Percentiles rank a stretch among this genome's conserved stretches.
Evolutionary conservation across 108 stramenopile genomes (phyloP).

Genomic region (Parietichytrium sp.): DNA sequence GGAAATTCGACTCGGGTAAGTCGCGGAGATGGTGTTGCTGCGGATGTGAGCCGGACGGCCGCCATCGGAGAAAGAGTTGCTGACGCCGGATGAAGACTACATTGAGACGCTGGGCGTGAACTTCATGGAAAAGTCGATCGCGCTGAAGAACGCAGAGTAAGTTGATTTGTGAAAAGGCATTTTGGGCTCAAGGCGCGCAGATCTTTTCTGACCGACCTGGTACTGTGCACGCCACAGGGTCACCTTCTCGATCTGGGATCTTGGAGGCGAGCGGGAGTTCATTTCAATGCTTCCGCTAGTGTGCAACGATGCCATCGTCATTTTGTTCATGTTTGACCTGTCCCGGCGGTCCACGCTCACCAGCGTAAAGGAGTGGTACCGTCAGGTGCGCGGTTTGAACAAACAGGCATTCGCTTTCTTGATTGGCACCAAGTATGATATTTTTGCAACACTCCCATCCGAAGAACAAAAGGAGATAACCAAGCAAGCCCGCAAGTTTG

Average conservation of each 20-base stretch:
- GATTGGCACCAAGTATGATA: conserved; percentile 68
- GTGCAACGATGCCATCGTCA: conserved; percentile 63
- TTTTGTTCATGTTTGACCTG: conserved; percentile 68
- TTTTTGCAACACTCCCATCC: conserved; percentile 57
- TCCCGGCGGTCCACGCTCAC: conserved; percentile 38
- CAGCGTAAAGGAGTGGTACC: conserved; percentile 61
- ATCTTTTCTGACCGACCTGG: no score
- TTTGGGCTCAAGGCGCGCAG: no score
- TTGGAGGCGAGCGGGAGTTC: conserved; percentile 65
- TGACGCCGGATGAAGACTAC: no score
- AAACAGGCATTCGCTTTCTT: conserved; percentile 61
- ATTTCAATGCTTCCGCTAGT: conserved; percentile 64
- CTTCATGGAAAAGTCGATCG: conserved; percentile 68
- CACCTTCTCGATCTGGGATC: conserved; percentile 67
- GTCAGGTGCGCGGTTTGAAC: conserved; percentile 60
- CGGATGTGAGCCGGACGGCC: no score
- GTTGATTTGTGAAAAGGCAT: no score
- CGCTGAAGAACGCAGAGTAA: conserved; percentile 61
- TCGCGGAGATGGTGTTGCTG: no score
- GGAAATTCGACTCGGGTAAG: conserved; percentile 66
- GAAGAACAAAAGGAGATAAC: conserved; percentile 61
- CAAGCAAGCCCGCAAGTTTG: conserved; percentile 61
- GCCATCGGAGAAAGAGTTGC: no score
- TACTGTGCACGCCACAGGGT: no score
- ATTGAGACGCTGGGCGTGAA: conserved; percentile 68